Evolutionary conservation across 768 basidiomycete genomes (phyloP).

Genomic region (Trametopsis cervina): DNA sequence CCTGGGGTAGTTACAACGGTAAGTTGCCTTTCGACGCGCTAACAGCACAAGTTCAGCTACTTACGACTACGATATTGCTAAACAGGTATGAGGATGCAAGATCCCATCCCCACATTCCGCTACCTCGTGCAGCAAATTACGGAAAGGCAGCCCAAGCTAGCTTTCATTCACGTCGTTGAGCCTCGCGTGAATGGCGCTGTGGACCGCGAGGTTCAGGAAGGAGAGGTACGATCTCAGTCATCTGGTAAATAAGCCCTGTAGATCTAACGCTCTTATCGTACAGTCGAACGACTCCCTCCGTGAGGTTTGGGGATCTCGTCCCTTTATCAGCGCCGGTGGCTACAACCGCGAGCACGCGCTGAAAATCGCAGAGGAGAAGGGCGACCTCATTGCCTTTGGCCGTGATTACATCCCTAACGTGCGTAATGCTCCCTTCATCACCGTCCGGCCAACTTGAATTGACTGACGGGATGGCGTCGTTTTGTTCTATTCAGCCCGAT

Average conservation of each 20-base stretch:
- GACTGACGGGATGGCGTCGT: no score
- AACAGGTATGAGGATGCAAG: slow-evolving; percentile 12
- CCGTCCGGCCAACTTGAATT: no score
- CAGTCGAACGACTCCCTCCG: slow-evolving; percentile 18
- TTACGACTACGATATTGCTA: neutral
- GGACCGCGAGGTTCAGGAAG: slow-evolving; percentile 1
- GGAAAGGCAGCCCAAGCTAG: slow-evolving; percentile 23
- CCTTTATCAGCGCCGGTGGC: slow-evolving; percentile 20
- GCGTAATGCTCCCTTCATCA: slow-evolving; percentile 6
- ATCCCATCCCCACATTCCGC: slow-evolving; percentile 22
- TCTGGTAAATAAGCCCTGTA: neutral
- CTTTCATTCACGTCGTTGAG: slow-evolving; percentile 31
- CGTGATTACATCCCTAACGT: slow-evolving; percentile 25
- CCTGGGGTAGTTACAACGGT: slow-evolving; percentile 22
- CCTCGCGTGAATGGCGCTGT: slow-evolving; percentile 9
- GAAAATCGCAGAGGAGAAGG: slow-evolving; percentile 15
- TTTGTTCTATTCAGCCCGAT: slow-evolving; percentile 12
- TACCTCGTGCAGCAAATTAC: slow-evolving; percentile 21
- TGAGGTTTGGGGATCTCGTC: slow-evolving; percentile 18
- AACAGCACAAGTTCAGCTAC: neutral
- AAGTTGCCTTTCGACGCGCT: neutral
- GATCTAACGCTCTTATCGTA: neutral
- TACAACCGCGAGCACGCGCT: slow-evolving; percentile 17
- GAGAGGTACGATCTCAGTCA: slow-evolving; percentile 6
- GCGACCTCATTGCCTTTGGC: slow-evolving; percentile 22